Percentiles rank a stretch among this genome's conserved stretches.
Evolutionary conservation across 2,329 filamentous ascomycete genomes (phyloP).

Genomic region (Aspergillus texensis): DNA sequence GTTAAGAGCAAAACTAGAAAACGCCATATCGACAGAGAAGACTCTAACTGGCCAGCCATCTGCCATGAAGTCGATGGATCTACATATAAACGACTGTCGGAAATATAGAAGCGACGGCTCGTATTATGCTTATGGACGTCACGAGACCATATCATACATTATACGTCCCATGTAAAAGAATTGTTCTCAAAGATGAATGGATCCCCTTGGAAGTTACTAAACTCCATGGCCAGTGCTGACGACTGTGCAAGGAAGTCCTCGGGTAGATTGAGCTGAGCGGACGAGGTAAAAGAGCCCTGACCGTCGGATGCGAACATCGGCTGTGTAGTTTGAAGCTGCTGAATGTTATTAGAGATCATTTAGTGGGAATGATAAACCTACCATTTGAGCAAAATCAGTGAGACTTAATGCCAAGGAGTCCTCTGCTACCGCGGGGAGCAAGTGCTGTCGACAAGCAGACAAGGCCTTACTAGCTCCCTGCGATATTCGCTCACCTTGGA

Average conservation of each 20-base stretch:
- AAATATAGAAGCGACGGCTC: no score
- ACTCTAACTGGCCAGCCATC: no score
- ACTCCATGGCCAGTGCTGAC: slow-evolving; percentile 17
- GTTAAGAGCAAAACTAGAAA: no score
- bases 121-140: no score
- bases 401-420: neutral
- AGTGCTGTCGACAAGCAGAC: slow-evolving; percentile 22
- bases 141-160: no score
- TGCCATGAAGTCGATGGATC: no score
- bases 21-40: no score
- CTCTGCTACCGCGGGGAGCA: slow-evolving; percentile 15
- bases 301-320: neutral
- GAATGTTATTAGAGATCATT: neutral
- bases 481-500: slow-evolving; percentile 29
- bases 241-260: slow-evolving; percentile 17
- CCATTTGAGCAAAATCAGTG: slow-evolving; percentile 9
- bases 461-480: slow-evolving; percentile 28
- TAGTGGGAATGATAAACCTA: neutral
- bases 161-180: slow-evolving; percentile 10
- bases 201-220: slow-evolving; percentile 21
- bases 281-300: neutral
- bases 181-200: slow-evolving; percentile 24
- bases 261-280: slow-evolving; percentile 12
- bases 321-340: slow-evolving; percentile 11
- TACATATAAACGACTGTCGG: no score